These are phyloP conservation scores for Parachaetomium inaequale DNA, from an alignment of 495 filamentous ascomycete species.

Conservation along the genomic window DNA sequence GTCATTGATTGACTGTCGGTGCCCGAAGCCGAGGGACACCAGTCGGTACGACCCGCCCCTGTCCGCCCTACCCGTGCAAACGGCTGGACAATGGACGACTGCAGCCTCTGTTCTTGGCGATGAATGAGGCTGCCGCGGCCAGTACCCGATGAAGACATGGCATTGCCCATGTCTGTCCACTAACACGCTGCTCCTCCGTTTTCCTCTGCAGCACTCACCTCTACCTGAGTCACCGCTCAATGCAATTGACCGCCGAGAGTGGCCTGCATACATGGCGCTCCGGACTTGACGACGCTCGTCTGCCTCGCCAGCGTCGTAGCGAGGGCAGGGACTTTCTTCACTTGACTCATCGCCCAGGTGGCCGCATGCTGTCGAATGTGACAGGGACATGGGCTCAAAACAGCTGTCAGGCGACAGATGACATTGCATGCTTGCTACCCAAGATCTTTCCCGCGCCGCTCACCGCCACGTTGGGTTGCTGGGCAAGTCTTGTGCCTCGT, in stretches of 20 bases:
- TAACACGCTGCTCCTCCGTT: neutral
- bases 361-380: conserved; percentile 18
- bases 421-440: conserved; percentile 38
- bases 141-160: conserved; percentile 6
- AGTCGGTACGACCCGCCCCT: conserved; percentile 17
- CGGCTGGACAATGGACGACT: conserved; percentile 26
- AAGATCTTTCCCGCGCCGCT: conserved; percentile 36
- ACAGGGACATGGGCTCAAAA: conserved; percentile 34
- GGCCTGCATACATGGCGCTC: neutral
- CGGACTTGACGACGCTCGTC: neutral
- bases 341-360: conserved; percentile 18
- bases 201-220: neutral
- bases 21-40: conserved; percentile 24
- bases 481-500: conserved; percentile 26
- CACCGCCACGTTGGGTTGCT: conserved; percentile 37
- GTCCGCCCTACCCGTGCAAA: conserved; percentile 16
- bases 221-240: conserved; percentile 9
- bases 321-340: conserved; percentile 11
- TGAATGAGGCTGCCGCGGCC: conserved; percentile 7
- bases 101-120: conserved; percentile 20
- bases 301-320: neutral
- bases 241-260: conserved; percentile 17
- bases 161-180: conserved; percentile 4
- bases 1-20: conserved; percentile 29
- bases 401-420: conserved; percentile 28